Percentiles rank a stretch among this genome's conserved stretches.
phyloP scores from a whole-genome alignment of 495 filamentous ascomycete species.

The Neurospora africana region DNA sequence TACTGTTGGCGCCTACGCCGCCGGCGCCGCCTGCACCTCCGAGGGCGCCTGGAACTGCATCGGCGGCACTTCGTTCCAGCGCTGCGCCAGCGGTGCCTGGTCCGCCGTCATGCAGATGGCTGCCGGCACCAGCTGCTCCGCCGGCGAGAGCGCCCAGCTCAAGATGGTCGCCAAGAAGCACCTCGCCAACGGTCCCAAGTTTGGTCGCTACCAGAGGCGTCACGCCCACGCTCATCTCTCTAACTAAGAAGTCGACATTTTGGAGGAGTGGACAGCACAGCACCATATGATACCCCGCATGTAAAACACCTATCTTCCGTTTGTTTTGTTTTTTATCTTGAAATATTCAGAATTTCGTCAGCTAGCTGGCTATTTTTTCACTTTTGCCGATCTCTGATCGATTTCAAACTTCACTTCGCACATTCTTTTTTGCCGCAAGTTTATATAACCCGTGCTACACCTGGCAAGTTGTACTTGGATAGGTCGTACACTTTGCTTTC shows the following conservation, averaged over 20 bases:
- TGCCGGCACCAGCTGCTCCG: constrained; percentile 46
- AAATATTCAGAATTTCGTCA: not conserved
- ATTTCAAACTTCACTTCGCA: not conserved
- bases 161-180: constrained; percentile 9
- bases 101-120: constrained; percentile 42
- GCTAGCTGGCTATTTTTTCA: not conserved
- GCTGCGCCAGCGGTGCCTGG: constrained; percentile 57
- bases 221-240: not conserved
- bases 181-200: not conserved
- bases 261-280: not conserved
- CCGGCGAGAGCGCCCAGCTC: constrained; percentile 40
- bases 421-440: not conserved
- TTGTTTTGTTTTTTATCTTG: not conserved
- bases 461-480: not conserved
- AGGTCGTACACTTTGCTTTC: not conserved
- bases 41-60: constrained; percentile 60
- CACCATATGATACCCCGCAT: not conserved
- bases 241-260: not conserved
- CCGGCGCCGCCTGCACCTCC: constrained; percentile 34
- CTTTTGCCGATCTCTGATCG: not conserved
- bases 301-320: not conserved
- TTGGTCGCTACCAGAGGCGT: not conserved
- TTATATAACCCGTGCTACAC: not conserved
- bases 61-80: constrained; percentile 47
- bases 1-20: constrained; percentile 19